Percentiles rank a stretch among this genome's conserved stretches.
These are phyloP conservation scores for Candida hispaniensis DNA, from an alignment of 805 yeast genomes.

Conservation along the genomic window DNA sequence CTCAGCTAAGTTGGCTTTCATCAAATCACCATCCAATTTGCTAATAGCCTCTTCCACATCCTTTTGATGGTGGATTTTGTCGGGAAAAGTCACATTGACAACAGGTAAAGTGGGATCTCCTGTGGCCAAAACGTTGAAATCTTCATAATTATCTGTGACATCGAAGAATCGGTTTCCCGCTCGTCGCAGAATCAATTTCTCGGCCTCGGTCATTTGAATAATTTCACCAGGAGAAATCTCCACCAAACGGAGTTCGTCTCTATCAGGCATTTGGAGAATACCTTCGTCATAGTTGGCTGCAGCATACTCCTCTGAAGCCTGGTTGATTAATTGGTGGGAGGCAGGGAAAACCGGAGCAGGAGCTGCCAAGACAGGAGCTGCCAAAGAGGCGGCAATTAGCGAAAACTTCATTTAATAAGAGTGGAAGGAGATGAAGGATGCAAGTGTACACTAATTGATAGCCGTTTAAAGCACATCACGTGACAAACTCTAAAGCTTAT, in stretches of 20 bases:
- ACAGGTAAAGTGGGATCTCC: constrained; percentile 17
- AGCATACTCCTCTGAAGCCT: constrained; percentile 13
- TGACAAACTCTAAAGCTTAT: too few species aligned
- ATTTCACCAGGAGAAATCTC: constrained; percentile 17
- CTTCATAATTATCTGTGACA: constrained; percentile 38
- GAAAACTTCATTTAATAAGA: constrained; percentile 1
- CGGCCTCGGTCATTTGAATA: constrained; percentile 32
- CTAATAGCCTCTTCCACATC: constrained; percentile 36
- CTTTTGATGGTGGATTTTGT: constrained; percentile 29
- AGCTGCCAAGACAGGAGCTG: constrained; percentile 5
- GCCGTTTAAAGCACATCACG: too few species aligned
- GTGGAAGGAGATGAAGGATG: constrained; percentile 9
- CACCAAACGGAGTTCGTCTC: constrained; percentile 17
- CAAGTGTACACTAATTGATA: too few species aligned
- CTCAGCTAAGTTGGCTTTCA: constrained; percentile 45
- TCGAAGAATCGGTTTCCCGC: constrained; percentile 51
- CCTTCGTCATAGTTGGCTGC: constrained; percentile 15
- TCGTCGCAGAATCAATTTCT: constrained; percentile 36
- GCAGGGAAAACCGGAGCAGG: constrained; percentile 4
- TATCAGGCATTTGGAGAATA: constrained; percentile 8
- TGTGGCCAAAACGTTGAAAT: constrained; percentile 4
- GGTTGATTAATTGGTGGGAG: constrained; percentile 8
- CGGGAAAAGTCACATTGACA: constrained; percentile 44
- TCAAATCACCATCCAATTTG: constrained; percentile 36
- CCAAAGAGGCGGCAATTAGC: constrained; percentile 7